Evolutionary conservation across 371 early-diverging fungal species (phyloP).

Genomic region (Rhizomucor miehei): DNA sequence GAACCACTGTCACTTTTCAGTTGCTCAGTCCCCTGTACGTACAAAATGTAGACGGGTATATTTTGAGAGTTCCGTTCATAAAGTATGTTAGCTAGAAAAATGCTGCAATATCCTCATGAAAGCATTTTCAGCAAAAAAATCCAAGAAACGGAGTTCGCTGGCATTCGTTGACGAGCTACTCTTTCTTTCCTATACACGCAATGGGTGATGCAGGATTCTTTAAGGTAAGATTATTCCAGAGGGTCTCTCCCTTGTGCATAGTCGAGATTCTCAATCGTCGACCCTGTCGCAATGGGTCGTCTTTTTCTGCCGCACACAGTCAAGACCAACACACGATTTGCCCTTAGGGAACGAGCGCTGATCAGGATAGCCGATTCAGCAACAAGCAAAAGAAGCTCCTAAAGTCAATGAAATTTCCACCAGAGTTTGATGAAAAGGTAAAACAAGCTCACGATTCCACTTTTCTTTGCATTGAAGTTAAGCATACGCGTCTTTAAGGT

Average conservation of each 20-base stretch:
- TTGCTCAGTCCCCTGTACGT: too few species aligned
- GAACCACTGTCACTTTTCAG: too few species aligned
- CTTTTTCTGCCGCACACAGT: background rate
- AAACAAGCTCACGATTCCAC: background rate
- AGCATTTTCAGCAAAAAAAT: too few species aligned
- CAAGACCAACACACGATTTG: constrained; percentile 1
- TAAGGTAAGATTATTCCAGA: constrained; percentile 46
- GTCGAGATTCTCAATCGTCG: constrained; percentile 1
- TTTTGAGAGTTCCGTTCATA: too few species aligned
- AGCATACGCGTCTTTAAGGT: constrained; percentile 52
- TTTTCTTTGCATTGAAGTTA: background rate
- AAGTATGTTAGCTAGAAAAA: too few species aligned
- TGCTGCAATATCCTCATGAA: too few species aligned
- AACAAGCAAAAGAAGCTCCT: constrained; percentile 88
- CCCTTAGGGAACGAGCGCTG: constrained; percentile 70
- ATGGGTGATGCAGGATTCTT: constrained; percentile 84
- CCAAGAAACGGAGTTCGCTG: too few species aligned
- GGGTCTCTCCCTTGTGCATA: background rate
- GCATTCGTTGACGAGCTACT: too few species aligned
- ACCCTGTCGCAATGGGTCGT: background rate
- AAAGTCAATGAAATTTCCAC: constrained; percentile 78
- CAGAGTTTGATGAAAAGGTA: constrained; percentile 82
- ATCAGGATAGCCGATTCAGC: constrained; percentile 87
- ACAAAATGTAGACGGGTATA: too few species aligned
- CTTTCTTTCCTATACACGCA: too few species aligned